Percentiles rank a stretch among this genome's conserved stretches.
Evolutionary conservation across 805 yeast genomes (phyloP).

Genomic region (Yamadazyma takamatsuzukensis): DNA sequence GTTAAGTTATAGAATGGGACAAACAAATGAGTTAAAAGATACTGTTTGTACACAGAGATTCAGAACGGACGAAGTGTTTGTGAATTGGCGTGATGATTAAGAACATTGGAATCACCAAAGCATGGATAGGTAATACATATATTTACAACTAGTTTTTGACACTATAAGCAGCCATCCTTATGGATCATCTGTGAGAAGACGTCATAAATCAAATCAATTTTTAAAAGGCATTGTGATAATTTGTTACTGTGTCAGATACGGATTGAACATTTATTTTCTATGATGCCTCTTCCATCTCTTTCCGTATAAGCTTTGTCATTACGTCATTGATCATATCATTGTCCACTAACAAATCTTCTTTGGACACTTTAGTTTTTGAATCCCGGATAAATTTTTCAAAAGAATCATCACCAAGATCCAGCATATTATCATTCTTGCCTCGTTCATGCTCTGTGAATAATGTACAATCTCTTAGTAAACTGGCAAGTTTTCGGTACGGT

Average conservation of each 20-base stretch:
- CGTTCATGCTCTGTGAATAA: neutral
- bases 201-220: slow-evolving; percentile 8
- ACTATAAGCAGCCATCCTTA: no score
- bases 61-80: slow-evolving; percentile 90
- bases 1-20: slow-evolving; percentile 79
- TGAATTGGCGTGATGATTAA: slow-evolving; percentile 78
- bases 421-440: neutral
- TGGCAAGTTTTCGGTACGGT: slow-evolving; percentile 42
- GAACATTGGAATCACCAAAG: no score
- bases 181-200: no score
- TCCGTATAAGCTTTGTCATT: slow-evolving; percentile 5
- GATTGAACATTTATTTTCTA: slow-evolving; percentile 16
- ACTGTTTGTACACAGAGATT: slow-evolving; percentile 92
- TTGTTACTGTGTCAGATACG: slow-evolving; percentile 28
- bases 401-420: no score
- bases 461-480: slow-evolving; percentile 39
- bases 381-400: no score
- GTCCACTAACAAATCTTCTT: slow-evolving; percentile 6
- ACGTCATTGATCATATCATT: slow-evolving; percentile 7
- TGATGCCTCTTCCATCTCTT: neutral
- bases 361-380: neutral
- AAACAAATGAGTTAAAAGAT: slow-evolving; percentile 51
- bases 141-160: no score
- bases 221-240: slow-evolving; percentile 3
- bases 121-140: no score